phyloP scores from a whole-genome alignment of 345 rosid genomes.

The Aquilaria yunnanensis region DNA sequence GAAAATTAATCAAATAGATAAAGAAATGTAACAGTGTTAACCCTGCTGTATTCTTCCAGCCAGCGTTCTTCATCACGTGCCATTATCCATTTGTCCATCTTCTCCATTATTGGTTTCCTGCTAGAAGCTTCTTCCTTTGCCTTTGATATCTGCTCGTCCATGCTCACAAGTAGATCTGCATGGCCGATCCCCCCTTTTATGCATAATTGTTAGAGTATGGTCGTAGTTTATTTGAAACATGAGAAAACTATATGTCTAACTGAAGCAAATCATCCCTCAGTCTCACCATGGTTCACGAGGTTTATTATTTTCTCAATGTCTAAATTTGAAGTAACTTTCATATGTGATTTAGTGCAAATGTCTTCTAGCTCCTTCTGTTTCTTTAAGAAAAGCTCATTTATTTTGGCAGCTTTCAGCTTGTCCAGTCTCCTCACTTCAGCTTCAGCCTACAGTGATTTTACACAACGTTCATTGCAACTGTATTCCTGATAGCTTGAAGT shows the following conservation, averaged over 20 bases:
- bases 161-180: constrained; percentile 65
- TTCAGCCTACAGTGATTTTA: constrained; percentile 38
- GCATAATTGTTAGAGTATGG: constrained; percentile 13
- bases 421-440: constrained; percentile 93
- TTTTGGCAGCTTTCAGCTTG: constrained; percentile 87
- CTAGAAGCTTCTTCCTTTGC: constrained; percentile 92
- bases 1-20: not conserved
- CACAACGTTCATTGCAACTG: too few species aligned
- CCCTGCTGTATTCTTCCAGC: constrained; percentile 97
- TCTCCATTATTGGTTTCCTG: constrained; percentile 86
- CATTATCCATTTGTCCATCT: constrained; percentile 77
- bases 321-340: constrained; percentile 66
- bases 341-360: constrained; percentile 80
- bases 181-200: constrained; percentile 73
- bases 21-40: constrained; percentile 17
- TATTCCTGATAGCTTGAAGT: too few species aligned
- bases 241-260: not conserved
- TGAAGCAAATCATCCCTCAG: constrained; percentile 2
- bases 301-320: constrained; percentile 57
- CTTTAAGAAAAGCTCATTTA: constrained; percentile 80
- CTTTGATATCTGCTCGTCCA: constrained; percentile 84
- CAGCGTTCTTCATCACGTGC: constrained; percentile 91
- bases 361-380: constrained; percentile 74
- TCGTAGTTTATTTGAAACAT: not conserved
- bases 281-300: constrained; percentile 72